phyloP scores from a whole-genome alignment of 2,329 filamentous ascomycete genomes.

The Hypoxylon sp. region DNA sequence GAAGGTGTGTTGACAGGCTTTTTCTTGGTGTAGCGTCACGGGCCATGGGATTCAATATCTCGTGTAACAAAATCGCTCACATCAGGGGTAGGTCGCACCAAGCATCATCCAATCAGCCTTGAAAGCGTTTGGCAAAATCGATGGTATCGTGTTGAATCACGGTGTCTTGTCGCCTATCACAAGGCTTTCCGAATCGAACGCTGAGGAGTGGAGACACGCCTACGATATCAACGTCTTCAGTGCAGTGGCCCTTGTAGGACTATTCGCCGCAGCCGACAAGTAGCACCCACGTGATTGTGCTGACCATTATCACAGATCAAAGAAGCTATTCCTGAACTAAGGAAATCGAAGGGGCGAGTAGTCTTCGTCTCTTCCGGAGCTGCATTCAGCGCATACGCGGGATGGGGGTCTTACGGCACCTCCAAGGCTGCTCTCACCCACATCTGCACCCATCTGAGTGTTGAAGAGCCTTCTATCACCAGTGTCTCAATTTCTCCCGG shows the following conservation, averaged over 20 bases:
- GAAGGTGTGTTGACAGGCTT: slow-evolving; percentile 58
- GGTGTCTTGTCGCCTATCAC: slow-evolving; percentile 83
- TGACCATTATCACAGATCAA: slow-evolving; percentile 70
- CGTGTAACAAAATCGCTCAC: slow-evolving; percentile 23
- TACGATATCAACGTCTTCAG: slow-evolving; percentile 94
- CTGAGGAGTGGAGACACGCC: slow-evolving; percentile 79
- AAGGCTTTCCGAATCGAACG: slow-evolving; percentile 75
- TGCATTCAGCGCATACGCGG: slow-evolving; percentile 73
- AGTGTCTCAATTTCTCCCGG: slow-evolving; percentile 83
- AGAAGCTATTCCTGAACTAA: slow-evolving; percentile 77
- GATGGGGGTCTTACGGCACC: slow-evolving; percentile 86
- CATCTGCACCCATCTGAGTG: slow-evolving; percentile 77
- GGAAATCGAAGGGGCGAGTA: slow-evolving; percentile 77
- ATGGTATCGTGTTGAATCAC: slow-evolving; percentile 91
- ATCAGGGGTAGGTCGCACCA: slow-evolving; percentile 63
- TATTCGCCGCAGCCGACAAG: too few relatives aligned
- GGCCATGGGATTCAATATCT: neutral
- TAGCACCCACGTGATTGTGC: slow-evolving; percentile 9
- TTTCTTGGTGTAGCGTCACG: neutral
- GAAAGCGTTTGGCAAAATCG: slow-evolving; percentile 78
- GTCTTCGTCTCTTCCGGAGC: slow-evolving; percentile 87
- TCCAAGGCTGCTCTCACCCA: slow-evolving; percentile 89
- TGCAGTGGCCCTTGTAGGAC: slow-evolving; percentile 77
- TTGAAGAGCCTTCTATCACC: slow-evolving; percentile 83
- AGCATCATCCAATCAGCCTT: slow-evolving; percentile 76